These are phyloP conservation scores for Vaccinium vitisidaea DNA, from an alignment of 148 eudicot species.

Conservation along the genomic window DNA sequence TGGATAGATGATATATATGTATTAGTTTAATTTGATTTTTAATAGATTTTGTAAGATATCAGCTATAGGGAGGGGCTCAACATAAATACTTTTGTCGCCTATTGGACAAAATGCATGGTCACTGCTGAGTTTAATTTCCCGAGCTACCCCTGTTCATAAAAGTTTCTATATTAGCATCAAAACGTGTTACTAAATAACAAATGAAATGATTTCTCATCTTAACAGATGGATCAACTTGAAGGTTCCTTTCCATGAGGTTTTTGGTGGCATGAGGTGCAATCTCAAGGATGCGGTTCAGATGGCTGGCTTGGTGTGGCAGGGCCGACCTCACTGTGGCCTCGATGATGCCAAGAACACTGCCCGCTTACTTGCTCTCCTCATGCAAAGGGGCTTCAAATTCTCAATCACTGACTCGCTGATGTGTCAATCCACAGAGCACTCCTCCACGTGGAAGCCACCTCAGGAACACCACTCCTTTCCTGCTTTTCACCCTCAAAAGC, in stretches of 20 bases:
- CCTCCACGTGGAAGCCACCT: constrained; percentile 35
- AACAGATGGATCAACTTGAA: constrained; percentile 90
- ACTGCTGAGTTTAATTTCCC: not conserved
- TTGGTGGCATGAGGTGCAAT: constrained; percentile 61
- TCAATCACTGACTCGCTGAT: constrained; percentile 57
- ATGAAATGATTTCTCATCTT: constrained; percentile 7
- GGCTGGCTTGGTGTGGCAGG: constrained; percentile 90
- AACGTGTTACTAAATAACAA: not conserved
- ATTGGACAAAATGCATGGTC: not conserved
- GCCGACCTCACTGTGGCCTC: constrained; percentile 90
- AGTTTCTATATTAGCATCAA: not conserved
- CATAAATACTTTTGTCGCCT: not conserved
- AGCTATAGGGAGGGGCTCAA: not conserved
- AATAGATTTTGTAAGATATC: not conserved
- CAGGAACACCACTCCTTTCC: constrained; percentile 29
- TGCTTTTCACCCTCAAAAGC: constrained; percentile 42
- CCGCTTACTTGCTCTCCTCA: constrained; percentile 57
- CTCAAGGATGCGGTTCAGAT: constrained; percentile 78
- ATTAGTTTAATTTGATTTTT: not conserved
- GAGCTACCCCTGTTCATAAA: not conserved
- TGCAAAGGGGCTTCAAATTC: constrained; percentile 68
- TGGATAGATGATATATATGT: not conserved
- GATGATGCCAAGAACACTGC: constrained; percentile 97
- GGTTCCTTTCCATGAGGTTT: constrained; percentile 62
- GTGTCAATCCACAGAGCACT: constrained; percentile 40